Evolutionary conservation across 495 filamentous ascomycete species (phyloP), one percentile per base, ranked within the genome.

Genomic region (Hypoxylon intermedium): DNA sequence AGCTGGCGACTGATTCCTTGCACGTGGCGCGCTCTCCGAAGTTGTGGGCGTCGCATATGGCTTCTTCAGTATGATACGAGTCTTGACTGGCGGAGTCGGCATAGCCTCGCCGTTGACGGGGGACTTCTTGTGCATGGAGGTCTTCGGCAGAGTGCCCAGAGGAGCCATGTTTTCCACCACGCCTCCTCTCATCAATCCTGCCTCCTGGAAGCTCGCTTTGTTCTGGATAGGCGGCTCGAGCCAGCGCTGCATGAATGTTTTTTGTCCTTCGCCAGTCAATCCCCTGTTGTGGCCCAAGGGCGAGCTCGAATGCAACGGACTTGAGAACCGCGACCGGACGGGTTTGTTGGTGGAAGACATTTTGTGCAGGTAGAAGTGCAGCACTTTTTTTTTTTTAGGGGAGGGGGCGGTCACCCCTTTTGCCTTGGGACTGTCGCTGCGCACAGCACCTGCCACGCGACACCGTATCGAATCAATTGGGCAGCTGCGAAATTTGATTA

Each of bases 121-220:
- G 0, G 69, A 50, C 57, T 76, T 80, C 69, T 76, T 80, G 48
- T 75, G 70, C 46, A 73, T 53, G 16, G 75, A 69, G n/a, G 73
- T 63, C 69, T 78, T 85, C 6, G 89, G 89, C 42, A 82, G 72
- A 20, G 80, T 80, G 31, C 89, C 89, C 3, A 92, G 73, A 21
- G 89, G 83, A 34, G 81, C 82, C 88, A 92, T 91, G 61, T 83
- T 82, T 70, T 85, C 85, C 9, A 89, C 72, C 4, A 89, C 86
- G 44, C 85, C 85, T 60, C 84, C 78, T 23, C 85, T 75, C 58
- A 85, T 74, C 62, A 85, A 76, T 57, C 80, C 86, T 13, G 78
- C 80, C 52, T 93, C 91, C 71, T 83, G 79, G 69, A 85, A 93
- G 59, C 87, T 90, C 1, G 91, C 83, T 58, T 88, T 86, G 21